Evolutionary conservation across 768 basidiomycete genomes (phyloP), one percentile per base, ranked within the genome.

Genomic region (Panus rudis): DNA sequence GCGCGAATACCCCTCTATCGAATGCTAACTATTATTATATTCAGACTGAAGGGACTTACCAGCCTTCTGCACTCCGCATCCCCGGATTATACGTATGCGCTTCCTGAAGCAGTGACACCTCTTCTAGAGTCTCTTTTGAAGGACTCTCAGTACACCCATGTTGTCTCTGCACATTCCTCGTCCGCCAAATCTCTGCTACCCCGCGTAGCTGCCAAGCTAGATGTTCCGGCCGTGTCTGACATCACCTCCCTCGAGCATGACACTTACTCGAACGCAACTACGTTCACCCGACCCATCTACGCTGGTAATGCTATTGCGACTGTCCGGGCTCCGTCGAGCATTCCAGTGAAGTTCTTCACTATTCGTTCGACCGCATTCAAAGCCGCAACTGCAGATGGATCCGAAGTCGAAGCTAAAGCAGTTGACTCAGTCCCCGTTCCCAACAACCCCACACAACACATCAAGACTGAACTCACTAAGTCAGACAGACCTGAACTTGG

Each of bases 221-320:
- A 94, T 62, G 77, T 84, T 17, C 90, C 92, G 6, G 90, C 91
- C 48, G 76, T 96, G 47, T 92, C 92, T 25, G 93, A 98, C 63
- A 78, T 98, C 53, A 87, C 82, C 25, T 84, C 84, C 12, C 69
- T 97, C 50, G 72, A 81, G 30, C 81, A 90, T 59, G 84, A 90
- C 55, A 43, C 64, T 22, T 62, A 81, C 3, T 78, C 79, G 25
- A 82, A 84, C 51, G 75, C 71, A 53, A 91, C 90, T 28, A 89
- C 81, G 1, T 98, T 93, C 62, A 81, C 86, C 4, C 86, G 94
- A 20, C 92, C 91, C 21, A 96, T 98, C 55, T 98, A 99, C 55
- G 96, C 96, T 19, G 96, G 96, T 38, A 98, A 98, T 58, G 96
- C 96, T 34, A 91, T 98, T 43, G 77, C 92, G 20, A 94, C 92